Conservation (phyloP, 2,329 filamentous ascomycete species). For the Stagonosporopsis vannaccii region DNA sequence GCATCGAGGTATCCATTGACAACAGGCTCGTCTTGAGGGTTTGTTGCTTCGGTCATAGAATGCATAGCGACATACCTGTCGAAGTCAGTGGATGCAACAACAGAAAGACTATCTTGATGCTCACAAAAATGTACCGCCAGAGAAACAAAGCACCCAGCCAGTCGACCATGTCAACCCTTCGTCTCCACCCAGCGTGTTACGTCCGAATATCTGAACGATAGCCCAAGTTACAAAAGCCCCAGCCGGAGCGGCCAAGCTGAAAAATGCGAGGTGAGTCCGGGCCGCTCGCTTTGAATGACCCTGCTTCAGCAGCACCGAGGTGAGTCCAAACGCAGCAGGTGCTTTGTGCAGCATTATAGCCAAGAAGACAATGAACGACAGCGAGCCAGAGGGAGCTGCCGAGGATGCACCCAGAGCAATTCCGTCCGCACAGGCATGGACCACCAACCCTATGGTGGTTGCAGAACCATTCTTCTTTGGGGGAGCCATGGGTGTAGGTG, state of each 20-base stretch:
- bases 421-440: conserved; percentile 92
- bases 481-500: conserved; percentile 48
- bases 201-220: conserved; percentile 75
- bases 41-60: conserved; percentile 83
- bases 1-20: conserved; percentile 61
- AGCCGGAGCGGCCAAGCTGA: conserved; percentile 87
- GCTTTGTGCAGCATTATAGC: conserved; percentile 99
- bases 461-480: conserved; percentile 43
- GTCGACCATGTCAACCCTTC: conserved; percentile 83
- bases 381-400: conserved; percentile 63
- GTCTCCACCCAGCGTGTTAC: conserved; percentile 64
- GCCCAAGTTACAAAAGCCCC: conserved; percentile 87
- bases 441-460: conserved; percentile 89
- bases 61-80: conserved; percentile 95
- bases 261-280: conserved; percentile 84
- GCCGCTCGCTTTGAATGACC: conserved; percentile 87
- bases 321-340: conserved; percentile 92
- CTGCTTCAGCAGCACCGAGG: conserved; percentile 87
- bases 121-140: conserved; percentile 93
- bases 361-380: conserved; percentile 91
- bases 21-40: conserved; percentile 41
- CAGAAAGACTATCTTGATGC: conserved; percentile 46
- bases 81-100: conserved; percentile 25
- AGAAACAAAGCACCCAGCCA: conserved; percentile 92
- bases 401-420: conserved; percentile 93